Conservation (phyloP, 495 filamentous ascomycete genomes). For the Aspergillus ellipticus region DNA sequence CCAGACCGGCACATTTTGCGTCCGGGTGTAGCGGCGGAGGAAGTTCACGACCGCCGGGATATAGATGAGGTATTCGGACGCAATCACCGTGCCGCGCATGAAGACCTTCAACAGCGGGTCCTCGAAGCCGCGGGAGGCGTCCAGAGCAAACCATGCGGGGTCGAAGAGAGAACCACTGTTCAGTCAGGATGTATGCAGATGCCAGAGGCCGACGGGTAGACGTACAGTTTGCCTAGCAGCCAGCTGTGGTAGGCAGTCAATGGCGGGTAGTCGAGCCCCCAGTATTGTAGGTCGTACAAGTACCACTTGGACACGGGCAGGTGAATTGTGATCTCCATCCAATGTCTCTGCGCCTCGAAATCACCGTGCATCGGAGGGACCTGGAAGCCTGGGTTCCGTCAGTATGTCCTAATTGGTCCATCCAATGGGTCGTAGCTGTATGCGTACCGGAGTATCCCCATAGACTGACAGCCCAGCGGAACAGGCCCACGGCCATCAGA, state of each 20-base stretch:
- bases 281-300: constrained; percentile 93
- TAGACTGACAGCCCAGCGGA: constrained; percentile 85
- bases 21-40: constrained; percentile 69
- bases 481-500: constrained; percentile 85
- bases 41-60: constrained; percentile 83
- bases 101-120: constrained; percentile 80
- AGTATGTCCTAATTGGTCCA: constrained; percentile 7
- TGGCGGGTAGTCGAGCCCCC: constrained; percentile 96
- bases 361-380: constrained; percentile 92
- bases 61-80: constrained; percentile 87
- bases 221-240: constrained; percentile 79
- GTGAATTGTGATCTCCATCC: constrained; percentile 94
- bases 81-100: constrained; percentile 86
- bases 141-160: constrained; percentile 83
- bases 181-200: background rate
- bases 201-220: background rate
- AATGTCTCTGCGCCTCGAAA: constrained; percentile 95
- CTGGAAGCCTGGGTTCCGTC: constrained; percentile 58
- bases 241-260: constrained; percentile 98
- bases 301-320: constrained; percentile 94
- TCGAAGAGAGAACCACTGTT: constrained; percentile 68
- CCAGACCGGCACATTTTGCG: constrained; percentile 70
- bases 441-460: constrained; percentile 88
- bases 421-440: background rate
- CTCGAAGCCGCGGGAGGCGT: constrained; percentile 76